Base-by-base conservation (phyloP, 1,284 basidiomycete genomes). In the Anthracocystis panici-leucophaei region DNA sequence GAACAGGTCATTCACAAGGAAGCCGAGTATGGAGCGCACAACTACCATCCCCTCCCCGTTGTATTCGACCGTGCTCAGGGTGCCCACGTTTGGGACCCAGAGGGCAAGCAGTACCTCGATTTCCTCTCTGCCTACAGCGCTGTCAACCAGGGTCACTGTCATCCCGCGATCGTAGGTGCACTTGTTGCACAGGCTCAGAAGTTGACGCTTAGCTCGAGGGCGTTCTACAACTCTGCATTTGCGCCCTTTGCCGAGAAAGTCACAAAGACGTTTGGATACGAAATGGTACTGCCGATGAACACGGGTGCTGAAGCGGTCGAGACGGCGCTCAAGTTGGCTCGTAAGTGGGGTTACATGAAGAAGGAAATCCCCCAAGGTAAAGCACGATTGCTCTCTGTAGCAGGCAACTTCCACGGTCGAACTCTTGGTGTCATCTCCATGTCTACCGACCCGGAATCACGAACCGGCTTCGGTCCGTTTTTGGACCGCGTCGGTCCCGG, bases 271-370 rank as follows among this genome's bases (percentile, higher is more conserved):
- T 82, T 86, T 41, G 83, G 85, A 5, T 86, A 86, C 73, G 86
- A 86, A 51, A 95, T 95, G 91, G 94, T 98, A 11, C 89, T 99
- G n/a, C 96, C 96, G 23, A 97, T 99, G 95, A 99, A 99, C 89
- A 99, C 96, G 0, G 96, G 96, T 46, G 95, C 95, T 2, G 96
- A 99, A 85, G 96, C 96, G 9, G 96, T 99, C 68, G 78, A 99
- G 88, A 97, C 95, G 0, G 89, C 89, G 16, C 86, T 90, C 84
- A 89, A 89, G 75, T 72, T 86, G 41, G 78, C 84, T 33, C 80
- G 84, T 57, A 85, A 84, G 71, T 85, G 84, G 84, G 84, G 80
- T 9, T 85, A 85, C 69, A 65, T 63, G 51, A 79, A 91, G 87
- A 98, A 95, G 88, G 91, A 90, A 53, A 92, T 95, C 44, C 88